Base-by-base conservation (phyloP, 305 asterid species). In the Ruellia speciosa region DNA sequence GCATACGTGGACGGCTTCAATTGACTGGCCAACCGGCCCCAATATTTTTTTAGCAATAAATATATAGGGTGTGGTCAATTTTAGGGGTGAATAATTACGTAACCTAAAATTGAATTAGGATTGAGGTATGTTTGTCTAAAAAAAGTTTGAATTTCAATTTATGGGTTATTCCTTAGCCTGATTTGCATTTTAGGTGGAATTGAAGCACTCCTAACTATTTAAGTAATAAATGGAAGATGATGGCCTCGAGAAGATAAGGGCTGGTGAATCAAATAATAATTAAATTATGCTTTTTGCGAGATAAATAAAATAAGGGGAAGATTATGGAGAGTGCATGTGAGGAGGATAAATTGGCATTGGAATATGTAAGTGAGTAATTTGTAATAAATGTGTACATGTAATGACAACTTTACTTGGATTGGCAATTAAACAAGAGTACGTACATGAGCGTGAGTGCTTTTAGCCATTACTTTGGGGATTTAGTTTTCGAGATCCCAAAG, bases 241-340 rank as follows among this genome's bases (percentile, higher is more conserved):
- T 59, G 15, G 48, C 54, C 72, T 73, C 70, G 61, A 69, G 75
- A 73, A 69, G 75, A 73, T 73, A 73, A 69, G 72, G 71, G 28
- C 37, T 34, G 41, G 41, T 37, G 41, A 37, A 37, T 6, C 0
- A 7, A 7, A 1, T 1, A 0, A 7, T 7, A 37, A 7, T 2
- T 0, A 37, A 37, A 37, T 37, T 37, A 37, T 24, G 2, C 31
- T 24, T 24, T 24, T 24, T 24, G 31, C 4, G 31, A 24, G 2
- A n/a, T n/a, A n/a, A n/a, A n/a, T n/a, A n/a, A n/a, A n/a, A n/a
- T n/a, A n/a, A 33, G 37, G 8, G 37, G 37, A 8, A 33, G 37
- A 33, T 8, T 3, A 8, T 3, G 37, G 8, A 8, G 37, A 33
- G 37, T 33, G 8, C n/a, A n/a, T n/a, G n/a, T n/a, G n/a, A n/a